Conservation (phyloP, 441 rosid species). For the Erodium trifolium region DNA sequence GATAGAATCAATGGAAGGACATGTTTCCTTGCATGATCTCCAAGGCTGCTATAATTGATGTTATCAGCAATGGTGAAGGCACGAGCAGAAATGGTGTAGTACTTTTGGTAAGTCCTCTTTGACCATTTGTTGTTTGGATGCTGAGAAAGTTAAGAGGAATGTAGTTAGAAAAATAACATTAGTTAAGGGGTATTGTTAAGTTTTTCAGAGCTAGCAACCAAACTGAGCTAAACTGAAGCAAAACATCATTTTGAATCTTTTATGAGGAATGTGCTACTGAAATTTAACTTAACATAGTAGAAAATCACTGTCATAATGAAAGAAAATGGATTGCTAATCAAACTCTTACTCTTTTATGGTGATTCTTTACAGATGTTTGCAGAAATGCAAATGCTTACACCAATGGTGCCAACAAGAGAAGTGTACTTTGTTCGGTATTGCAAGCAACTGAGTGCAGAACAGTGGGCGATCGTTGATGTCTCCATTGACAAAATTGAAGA, state of each 20-base stretch:
- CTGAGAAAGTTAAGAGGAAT: neutral
- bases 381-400: slow-evolving; percentile 89
- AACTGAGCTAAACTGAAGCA: too few relatives aligned
- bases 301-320: too few relatives aligned
- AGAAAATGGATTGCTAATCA: too few relatives aligned
- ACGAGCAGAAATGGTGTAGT: slow-evolving; percentile 62
- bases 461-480: slow-evolving; percentile 91
- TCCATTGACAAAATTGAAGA: slow-evolving; percentile 48
- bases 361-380: slow-evolving; percentile 70
- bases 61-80: slow-evolving; percentile 70
- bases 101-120: slow-evolving; percentile 57
- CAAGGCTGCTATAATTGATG: slow-evolving; percentile 77
- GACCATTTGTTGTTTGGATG: neutral
- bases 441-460: slow-evolving; percentile 67
- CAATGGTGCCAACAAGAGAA: slow-evolving; percentile 84
- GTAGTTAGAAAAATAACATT: too few relatives aligned
- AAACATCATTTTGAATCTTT: too few relatives aligned
- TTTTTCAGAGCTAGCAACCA: too few relatives aligned
- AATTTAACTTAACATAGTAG: too few relatives aligned
- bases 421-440: slow-evolving; percentile 73
- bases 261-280: too few relatives aligned
- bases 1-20: slow-evolving; percentile 85
- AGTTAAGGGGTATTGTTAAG: too few relatives aligned
- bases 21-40: slow-evolving; percentile 90
- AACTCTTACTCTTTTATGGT: neutral